Percentiles rank a stretch among this genome's conserved stretches.
These are phyloP conservation scores for Starmera dryadoides DNA, from an alignment of 805 yeast species.

Conservation along the genomic window DNA sequence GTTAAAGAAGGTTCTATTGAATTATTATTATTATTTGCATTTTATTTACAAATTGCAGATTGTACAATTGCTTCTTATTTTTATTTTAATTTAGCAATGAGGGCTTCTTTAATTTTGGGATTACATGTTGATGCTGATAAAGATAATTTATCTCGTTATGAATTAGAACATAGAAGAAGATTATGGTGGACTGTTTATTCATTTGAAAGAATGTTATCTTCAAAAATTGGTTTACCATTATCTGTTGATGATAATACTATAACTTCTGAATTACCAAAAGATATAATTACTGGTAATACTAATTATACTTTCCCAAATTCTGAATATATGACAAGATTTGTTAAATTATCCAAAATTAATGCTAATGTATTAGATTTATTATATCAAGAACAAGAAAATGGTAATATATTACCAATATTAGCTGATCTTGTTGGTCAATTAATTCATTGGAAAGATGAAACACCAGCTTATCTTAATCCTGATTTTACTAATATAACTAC, in stretches of 20 bases:
- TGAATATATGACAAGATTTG: slow-evolving; percentile 69
- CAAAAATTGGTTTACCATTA: slow-evolving; percentile 75
- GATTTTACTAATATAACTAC: slow-evolving; percentile 62
- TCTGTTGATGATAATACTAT: slow-evolving; percentile 78
- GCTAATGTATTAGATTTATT: slow-evolving; percentile 63
- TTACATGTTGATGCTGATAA: slow-evolving; percentile 80
- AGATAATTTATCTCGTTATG: slow-evolving; percentile 55
- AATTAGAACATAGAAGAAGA: slow-evolving; percentile 77
- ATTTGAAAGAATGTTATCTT: slow-evolving; percentile 76
- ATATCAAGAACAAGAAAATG: slow-evolving; percentile 68
- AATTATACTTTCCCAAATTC: slow-evolving; percentile 74
- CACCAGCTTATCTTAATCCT: slow-evolving; percentile 58
- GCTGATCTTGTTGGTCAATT: slow-evolving; percentile 62
- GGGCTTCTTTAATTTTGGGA: slow-evolving; percentile 67
- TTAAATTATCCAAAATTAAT: slow-evolving; percentile 70
- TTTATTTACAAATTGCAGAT: slow-evolving; percentile 77
- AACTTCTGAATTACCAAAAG: slow-evolving; percentile 68
- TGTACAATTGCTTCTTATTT: slow-evolving; percentile 77
- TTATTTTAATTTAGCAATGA: slow-evolving; percentile 67
- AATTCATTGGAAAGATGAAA: slow-evolving; percentile 56
- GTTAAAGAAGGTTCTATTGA: slow-evolving; percentile 78
- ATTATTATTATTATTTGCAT: slow-evolving; percentile 68
- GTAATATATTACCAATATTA: slow-evolving; percentile 68
- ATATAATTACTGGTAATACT: slow-evolving; percentile 55
- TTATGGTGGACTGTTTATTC: slow-evolving; percentile 84